phyloP scores from a whole-genome alignment of 257 asterid species.

The Przewalskia tangutica region DNA sequence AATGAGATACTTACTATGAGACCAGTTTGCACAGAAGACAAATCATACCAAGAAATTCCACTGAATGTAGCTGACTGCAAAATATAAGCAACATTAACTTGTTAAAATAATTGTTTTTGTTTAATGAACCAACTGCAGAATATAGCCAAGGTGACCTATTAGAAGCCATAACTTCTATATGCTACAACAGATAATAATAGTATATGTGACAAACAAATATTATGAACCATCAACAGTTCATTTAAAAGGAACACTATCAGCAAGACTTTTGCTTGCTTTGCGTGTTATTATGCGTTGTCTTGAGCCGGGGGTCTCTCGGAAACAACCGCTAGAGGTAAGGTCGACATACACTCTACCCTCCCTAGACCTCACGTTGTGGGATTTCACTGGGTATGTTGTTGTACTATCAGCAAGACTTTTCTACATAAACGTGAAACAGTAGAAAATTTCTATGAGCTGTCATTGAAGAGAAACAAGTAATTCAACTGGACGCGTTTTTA shows the following conservation, averaged over 20 bases:
- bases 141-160: background rate
- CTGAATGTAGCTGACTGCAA: conserved; percentile 71
- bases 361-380: too few species aligned
- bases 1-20: conserved; percentile 55
- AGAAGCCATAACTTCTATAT: background rate
- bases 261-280: background rate
- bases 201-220: background rate
- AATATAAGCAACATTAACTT: conserved; percentile 5
- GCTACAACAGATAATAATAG: background rate
- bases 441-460: background rate
- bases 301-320: too few species aligned
- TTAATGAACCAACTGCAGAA: background rate
- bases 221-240: background rate
- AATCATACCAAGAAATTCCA: conserved; percentile 73
- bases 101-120: background rate
- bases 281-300: too few species aligned
- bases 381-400: too few species aligned
- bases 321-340: too few species aligned
- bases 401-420: background rate
- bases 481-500: background rate
- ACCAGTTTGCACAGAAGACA: conserved; percentile 85
- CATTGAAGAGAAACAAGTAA: background rate
- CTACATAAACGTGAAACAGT: background rate
- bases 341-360: too few species aligned
- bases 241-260: background rate